Evolutionary conservation across 805 yeast species (phyloP), one percentile per base, ranked within the genome.

Genomic region (Saccharomycopsis guyanensis): DNA sequence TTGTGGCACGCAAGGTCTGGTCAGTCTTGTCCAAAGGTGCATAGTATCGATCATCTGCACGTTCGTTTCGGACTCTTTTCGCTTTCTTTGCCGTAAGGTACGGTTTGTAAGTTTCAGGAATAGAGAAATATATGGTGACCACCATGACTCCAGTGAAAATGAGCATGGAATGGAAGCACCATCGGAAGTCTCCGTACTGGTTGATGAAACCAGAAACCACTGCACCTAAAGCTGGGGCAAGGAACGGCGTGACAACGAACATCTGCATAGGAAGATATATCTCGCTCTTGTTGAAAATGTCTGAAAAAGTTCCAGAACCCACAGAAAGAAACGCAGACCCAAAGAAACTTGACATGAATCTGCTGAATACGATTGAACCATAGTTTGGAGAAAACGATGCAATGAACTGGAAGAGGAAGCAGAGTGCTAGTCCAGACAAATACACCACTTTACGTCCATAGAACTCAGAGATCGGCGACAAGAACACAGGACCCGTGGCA

Each of bases 381-480:
- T 27, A 48, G 32, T 48, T 48, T 6, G 18, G 29, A 18, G 46
- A 45, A 32, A 48, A 48, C 8, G 49, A 45, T 7, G 52, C 23
- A 29, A 48, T 40, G 24, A 48, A 38, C 32, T 48, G 46, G 25
- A 48, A 48, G 12, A 25, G 24, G 38, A 44, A 48, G 37, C 49
- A 40, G 5, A 48, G 25, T 13, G 62, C 42, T 8, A 66, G 54
- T 15, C 69, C 57, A 3, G 70, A 66, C 49, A 68, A 72, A 53
- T 65, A 46, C 4, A 46, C 50, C n/a, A 44, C 31, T 32, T 71
- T 68, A 37, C 89, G 63, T 2, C 89, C 91, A 51, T 73, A 71
- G 48, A 78, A 67, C 57, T 83, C 93, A 38, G 84, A 75, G 8
- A 83, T 56, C 2, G 91, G 89, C 2, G 86, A 82, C 47, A 80